Percentiles rank a stretch among this genome's conserved stretches.
phyloP scores from a whole-genome alignment of 805 yeast genomes.

The Brettanomyces sp. region DNA sequence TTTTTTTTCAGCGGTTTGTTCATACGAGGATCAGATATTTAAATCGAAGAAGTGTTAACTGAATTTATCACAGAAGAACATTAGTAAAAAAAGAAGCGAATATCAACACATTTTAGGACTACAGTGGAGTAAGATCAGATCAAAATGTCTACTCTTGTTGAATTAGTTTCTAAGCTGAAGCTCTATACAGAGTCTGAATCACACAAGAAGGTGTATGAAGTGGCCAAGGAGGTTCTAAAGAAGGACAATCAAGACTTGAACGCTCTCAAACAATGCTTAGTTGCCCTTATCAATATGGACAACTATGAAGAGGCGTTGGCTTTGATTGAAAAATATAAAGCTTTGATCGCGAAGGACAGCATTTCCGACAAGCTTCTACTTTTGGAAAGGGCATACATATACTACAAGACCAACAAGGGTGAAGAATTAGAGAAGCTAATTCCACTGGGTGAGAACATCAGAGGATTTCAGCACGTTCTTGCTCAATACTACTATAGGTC shows the following conservation, averaged over 20 bases:
- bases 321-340: constrained; percentile 25
- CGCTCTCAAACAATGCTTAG: constrained; percentile 35
- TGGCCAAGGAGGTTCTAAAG: constrained; percentile 20
- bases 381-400: constrained; percentile 49
- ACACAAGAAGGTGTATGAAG: constrained; percentile 25
- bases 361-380: constrained; percentile 21
- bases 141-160: constrained; percentile 9
- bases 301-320: constrained; percentile 40
- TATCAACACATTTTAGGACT: no score
- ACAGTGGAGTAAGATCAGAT: no score
- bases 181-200: constrained; percentile 28
- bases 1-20: no score
- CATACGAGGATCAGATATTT: no score
- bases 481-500: constrained; percentile 44
- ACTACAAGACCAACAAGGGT: constrained; percentile 39
- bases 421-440: constrained; percentile 16
- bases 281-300: constrained; percentile 54
- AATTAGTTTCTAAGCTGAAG: constrained; percentile 26
- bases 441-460: constrained; percentile 9
- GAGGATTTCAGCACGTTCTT: constrained; percentile 38
- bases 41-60: no score
- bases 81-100: no score
- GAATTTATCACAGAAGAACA: no score
- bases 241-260: constrained; percentile 18
- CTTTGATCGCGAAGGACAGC: constrained; percentile 6